Conservation (phyloP, 108 stramenopile species). For the Fistulifera pelliculosa region DNA sequence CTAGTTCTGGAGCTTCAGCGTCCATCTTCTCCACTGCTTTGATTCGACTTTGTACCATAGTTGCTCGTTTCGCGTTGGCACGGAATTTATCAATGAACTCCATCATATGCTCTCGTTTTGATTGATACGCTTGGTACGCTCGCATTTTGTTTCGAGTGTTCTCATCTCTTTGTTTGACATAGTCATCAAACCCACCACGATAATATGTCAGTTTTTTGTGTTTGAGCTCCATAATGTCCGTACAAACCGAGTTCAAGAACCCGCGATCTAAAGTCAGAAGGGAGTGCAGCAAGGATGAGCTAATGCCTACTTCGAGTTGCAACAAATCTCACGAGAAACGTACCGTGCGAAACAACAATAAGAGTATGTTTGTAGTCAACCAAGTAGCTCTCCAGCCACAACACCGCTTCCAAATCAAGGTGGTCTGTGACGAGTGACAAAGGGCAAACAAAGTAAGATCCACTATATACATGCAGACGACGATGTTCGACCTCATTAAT, state of each 20-base stretch:
- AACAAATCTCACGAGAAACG: too few relatives aligned
- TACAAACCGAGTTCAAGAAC: conserved; percentile 91
- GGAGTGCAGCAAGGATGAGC: too few relatives aligned
- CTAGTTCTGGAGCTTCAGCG: conserved; percentile 78
- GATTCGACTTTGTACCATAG: conserved; percentile 95
- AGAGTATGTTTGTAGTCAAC: conserved; percentile 78
- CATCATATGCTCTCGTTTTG: conserved; percentile 96
- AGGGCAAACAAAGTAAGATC: background rate
- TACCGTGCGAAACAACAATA: conserved; percentile 83
- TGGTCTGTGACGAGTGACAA: conserved; percentile 41
- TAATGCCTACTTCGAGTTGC: too few relatives aligned
- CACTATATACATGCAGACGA: too few relatives aligned
- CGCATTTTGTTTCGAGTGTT: conserved; percentile 74
- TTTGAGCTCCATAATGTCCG: conserved; percentile 86
- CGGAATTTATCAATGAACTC: conserved; percentile 96
- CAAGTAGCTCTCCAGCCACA: conserved; percentile 92
- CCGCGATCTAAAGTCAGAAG: conserved; percentile 52
- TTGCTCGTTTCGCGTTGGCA: conserved; percentile 92
- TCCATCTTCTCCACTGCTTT: conserved; percentile 97
- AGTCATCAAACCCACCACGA: conserved; percentile 94
- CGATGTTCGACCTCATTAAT: background rate
- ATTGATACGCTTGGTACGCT: conserved; percentile 88
- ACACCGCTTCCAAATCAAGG: conserved; percentile 90
- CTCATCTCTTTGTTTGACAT: conserved; percentile 81
- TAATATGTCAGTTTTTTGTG: conserved; percentile 81